A percentile compares a stretch with the other conserved stretches of the same genome.
These are phyloP conservation scores for Cercis canadensis DNA, from an alignment of 306 rosid genomes.

Conservation along the genomic window DNA sequence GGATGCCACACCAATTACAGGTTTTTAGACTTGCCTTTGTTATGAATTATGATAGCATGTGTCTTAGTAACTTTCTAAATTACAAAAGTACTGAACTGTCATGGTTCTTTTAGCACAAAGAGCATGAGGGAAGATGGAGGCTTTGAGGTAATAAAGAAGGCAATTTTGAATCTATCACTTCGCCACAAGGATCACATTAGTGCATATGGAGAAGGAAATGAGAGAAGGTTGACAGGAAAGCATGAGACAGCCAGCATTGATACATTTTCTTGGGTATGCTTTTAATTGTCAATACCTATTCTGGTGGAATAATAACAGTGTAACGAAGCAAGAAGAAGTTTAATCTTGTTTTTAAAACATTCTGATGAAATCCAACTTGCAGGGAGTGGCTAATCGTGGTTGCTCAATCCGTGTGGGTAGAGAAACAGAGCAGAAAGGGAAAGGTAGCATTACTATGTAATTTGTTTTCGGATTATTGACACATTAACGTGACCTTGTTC, in stretches of 20 bases:
- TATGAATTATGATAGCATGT: conserved; percentile 23
- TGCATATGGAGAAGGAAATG: conserved; percentile 99
- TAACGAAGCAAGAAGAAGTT: conserved; percentile 6
- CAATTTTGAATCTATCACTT: conserved; percentile 92
- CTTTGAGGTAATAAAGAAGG: conserved; percentile 87
- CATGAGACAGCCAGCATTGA: conserved; percentile 91
- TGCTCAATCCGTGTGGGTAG: conserved; percentile 99
- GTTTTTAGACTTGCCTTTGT: conserved; percentile 44
- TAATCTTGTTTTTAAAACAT: conserved; percentile 16
- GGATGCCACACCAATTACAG: conserved; percentile 99
- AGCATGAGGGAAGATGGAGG: conserved; percentile 99
- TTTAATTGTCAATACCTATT: conserved; percentile 22
- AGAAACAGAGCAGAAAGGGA: conserved; percentile 85
- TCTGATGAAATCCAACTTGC: conserved; percentile 42
- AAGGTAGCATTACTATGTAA: conserved; percentile 58
- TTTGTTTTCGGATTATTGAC: not conserved
- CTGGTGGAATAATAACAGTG: conserved; percentile 14
- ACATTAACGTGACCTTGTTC: not conserved
- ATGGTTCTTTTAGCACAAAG: conserved; percentile 74
- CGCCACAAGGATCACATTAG: conserved; percentile 86
- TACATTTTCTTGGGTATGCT: conserved; percentile 91
- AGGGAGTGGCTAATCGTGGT: conserved; percentile 99
- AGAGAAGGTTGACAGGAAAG: conserved; percentile 98
- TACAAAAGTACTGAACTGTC: conserved; percentile 21
- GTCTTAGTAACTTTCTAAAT: conserved; percentile 17